Percentiles rank a stretch among this genome's conserved stretches.
Conservation (phyloP, 805 yeast genomes). For the Kodamaea nitidulidarum region DNA sequence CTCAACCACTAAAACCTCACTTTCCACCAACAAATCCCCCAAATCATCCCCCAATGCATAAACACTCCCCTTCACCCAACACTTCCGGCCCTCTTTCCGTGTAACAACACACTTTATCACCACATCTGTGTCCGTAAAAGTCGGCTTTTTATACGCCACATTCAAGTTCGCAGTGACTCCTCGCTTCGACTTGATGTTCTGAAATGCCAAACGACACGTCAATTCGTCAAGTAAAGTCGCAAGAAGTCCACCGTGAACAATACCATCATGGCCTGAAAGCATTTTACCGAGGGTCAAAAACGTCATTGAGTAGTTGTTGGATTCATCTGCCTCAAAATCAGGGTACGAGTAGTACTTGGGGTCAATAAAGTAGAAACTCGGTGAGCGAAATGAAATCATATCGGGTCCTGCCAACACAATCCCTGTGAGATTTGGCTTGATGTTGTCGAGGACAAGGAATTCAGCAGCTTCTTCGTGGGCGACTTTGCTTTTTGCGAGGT, state of each 20-base stretch:
- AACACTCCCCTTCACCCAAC: conserved; percentile 35
- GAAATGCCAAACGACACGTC: conserved; percentile 41
- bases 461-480: neutral
- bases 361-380: conserved; percentile 32
- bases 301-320: conserved; percentile 31
- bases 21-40: conserved; percentile 25
- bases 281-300: conserved; percentile 37
- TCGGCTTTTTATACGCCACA: conserved; percentile 36
- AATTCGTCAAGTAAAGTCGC: conserved; percentile 42
- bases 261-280: conserved; percentile 37
- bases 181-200: conserved; percentile 34
- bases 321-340: conserved; percentile 19
- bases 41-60: conserved; percentile 18
- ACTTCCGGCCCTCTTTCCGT: conserved; percentile 36
- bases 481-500: conserved; percentile 1
- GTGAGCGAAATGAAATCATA: conserved; percentile 32
- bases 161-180: conserved; percentile 45
- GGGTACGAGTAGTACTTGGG: conserved; percentile 24
- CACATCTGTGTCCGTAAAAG: conserved; percentile 27
- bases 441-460: conserved; percentile 19
- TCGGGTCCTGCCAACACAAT: conserved; percentile 30
- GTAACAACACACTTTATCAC: conserved; percentile 31
- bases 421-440: conserved; percentile 36
- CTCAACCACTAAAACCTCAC: conserved; percentile 40
- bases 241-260: conserved; percentile 42